These are phyloP conservation scores for Gigaspora rosea DNA, from an alignment of 192 early-diverging fungal species.

Conservation along the genomic window DNA sequence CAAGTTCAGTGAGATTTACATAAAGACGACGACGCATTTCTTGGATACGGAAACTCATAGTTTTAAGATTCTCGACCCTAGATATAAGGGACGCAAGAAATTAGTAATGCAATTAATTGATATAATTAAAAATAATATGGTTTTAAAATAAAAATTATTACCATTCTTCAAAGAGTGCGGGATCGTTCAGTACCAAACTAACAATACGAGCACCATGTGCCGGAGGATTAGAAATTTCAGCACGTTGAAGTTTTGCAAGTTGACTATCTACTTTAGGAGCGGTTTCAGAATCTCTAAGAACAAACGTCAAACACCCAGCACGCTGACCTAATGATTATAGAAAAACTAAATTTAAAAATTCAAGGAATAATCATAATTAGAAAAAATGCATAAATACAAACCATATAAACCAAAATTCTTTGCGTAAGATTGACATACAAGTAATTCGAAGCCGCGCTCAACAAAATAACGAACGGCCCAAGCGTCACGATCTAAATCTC, in stretches of 20 bases:
- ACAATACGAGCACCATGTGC: conserved; percentile 91
- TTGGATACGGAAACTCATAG: conserved; percentile 92
- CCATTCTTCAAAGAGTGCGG: conserved; percentile 84
- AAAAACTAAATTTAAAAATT: background rate
- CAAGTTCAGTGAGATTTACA: conserved; percentile 63
- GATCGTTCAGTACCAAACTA: conserved; percentile 78
- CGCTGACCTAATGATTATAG: conserved; percentile 66
- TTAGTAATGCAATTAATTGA: background rate
- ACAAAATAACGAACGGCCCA: conserved; percentile 94
- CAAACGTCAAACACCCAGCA: conserved; percentile 81
- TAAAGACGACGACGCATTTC: conserved; percentile 79
- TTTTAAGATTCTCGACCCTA: conserved; percentile 56
- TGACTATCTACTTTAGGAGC: conserved; percentile 73
- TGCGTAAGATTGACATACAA: conserved; percentile 91
- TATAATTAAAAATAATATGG: background rate
- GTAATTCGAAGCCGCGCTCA: conserved; percentile 84
- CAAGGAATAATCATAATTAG: background rate
- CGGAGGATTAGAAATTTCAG: conserved; percentile 89
- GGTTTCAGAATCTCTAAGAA: conserved; percentile 55
- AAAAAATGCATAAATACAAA: conserved; percentile 36
- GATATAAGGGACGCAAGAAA: background rate
- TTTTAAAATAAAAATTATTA: conserved; percentile 29
- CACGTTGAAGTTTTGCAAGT: conserved; percentile 79
- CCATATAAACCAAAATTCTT: conserved; percentile 99
- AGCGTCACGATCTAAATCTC: conserved; percentile 89